phyloP scores from a whole-genome alignment of 2,329 filamentous ascomycete genomes.

The Fusarium sp. region DNA sequence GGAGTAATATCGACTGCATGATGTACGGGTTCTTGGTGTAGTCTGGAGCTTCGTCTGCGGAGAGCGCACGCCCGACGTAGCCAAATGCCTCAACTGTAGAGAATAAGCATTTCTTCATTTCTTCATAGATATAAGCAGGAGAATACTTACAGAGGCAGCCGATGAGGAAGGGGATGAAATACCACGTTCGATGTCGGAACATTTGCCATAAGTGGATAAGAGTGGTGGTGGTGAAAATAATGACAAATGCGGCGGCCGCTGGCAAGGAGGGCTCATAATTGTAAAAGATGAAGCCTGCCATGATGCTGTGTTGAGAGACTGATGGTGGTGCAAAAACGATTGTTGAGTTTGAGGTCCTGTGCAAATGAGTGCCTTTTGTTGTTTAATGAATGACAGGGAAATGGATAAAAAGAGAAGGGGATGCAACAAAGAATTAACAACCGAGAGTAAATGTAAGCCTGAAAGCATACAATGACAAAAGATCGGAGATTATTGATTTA shows the following conservation, averaged over 20 bases:
- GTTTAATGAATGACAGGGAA: too few relatives aligned
- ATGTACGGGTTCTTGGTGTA: background rate
- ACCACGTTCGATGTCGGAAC: background rate
- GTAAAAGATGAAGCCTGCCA: background rate
- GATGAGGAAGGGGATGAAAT: background rate
- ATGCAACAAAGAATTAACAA: rapidly evolving
- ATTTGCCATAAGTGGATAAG: background rate
- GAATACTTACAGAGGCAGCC: background rate
- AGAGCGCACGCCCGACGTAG: too few relatives aligned
- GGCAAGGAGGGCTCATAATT: background rate
- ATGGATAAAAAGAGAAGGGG: too few relatives aligned
- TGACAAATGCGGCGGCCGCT: background rate
- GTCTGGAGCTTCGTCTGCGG: background rate
- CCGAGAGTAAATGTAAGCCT: rapidly evolving
- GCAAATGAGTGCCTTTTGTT: too few relatives aligned
- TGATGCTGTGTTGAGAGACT: background rate
- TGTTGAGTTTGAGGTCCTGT: rapidly evolving
- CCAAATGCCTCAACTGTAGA: background rate
- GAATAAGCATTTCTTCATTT: background rate
- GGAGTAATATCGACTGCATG: too few relatives aligned
- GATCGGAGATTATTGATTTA: too few relatives aligned
- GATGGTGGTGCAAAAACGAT: too few relatives aligned
- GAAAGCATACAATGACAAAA: too few relatives aligned
- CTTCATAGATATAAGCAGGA: too few relatives aligned
- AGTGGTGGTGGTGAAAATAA: background rate